These are phyloP conservation scores for Thymus mandschuricus DNA, from an alignment of 257 asterid genomes.

Conservation along the genomic window DNA sequence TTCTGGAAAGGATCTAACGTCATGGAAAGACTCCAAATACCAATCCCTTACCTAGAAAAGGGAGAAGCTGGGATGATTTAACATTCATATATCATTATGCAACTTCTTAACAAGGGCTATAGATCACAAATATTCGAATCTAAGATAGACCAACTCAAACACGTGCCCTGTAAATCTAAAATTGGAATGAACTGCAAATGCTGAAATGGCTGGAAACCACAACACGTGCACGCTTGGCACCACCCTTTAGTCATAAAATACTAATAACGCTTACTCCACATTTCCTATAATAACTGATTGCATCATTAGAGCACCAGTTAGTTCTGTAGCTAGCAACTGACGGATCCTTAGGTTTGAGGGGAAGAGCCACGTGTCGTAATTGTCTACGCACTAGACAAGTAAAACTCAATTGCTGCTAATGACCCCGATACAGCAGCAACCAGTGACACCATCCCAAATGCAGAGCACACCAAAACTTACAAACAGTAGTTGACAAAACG, in stretches of 20 bases:
- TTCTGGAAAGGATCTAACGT: conserved; percentile 71
- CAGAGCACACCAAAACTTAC: background rate
- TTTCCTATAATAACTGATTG: background rate
- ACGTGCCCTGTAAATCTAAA: background rate
- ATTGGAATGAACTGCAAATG: background rate
- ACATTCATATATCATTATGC: background rate
- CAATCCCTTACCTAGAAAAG: conserved; percentile 63
- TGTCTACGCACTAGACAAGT: background rate
- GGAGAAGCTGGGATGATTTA: conserved; percentile 5
- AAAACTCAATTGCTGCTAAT: background rate
- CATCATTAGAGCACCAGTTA: no score
- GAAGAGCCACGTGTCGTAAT: background rate
- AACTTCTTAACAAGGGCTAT: conserved; percentile 1
- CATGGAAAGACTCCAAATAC: conserved; percentile 96
- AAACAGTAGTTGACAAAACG: background rate
- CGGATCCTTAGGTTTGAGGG: background rate
- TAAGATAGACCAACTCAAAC: background rate
- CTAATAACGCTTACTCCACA: background rate
- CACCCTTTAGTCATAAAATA: background rate
- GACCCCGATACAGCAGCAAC: background rate
- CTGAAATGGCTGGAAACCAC: background rate
- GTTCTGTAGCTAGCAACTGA: background rate
- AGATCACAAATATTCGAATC: background rate
- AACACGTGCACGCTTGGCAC: background rate
- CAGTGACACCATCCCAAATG: background rate